Percentiles rank a stretch among this genome's conserved stretches.
phyloP scores from a whole-genome alignment of 768 basidiomycete genomes.

The Boletellus ananas region DNA sequence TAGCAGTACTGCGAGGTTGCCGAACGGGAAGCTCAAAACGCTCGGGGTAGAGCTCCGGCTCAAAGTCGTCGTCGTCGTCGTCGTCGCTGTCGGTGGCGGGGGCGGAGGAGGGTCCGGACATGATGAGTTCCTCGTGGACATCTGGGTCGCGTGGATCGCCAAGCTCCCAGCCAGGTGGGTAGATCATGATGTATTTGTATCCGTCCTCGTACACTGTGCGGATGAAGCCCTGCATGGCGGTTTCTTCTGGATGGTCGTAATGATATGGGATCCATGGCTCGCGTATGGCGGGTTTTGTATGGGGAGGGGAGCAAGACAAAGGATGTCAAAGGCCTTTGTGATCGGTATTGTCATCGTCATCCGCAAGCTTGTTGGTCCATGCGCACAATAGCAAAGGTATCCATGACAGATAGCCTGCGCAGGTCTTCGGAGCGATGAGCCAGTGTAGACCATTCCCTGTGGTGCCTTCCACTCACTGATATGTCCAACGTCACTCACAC shows the following conservation, averaged over 20 bases:
- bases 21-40: neutral
- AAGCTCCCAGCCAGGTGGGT: conserved; percentile 5
- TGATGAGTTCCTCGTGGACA: neutral
- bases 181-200: conserved; percentile 8
- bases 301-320: no score
- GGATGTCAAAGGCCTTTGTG: no score
- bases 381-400: no score
- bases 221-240: conserved; percentile 4
- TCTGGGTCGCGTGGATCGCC: conserved; percentile 5
- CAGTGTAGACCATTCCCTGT: no score
- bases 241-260: neutral
- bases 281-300: no score
- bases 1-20: neutral
- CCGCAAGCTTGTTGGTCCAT: no score
- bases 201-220: conserved; percentile 4
- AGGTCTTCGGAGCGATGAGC: no score
- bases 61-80: neutral
- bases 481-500: no score
- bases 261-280: no score
- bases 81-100: neutral
- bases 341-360: no score
- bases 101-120: neutral
- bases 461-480: no score
- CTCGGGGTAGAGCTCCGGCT: neutral
- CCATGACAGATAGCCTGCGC: no score